phyloP scores from a whole-genome alignment of 2,329 filamentous ascomycete genomes.

The Elsinoe australis region DNA sequence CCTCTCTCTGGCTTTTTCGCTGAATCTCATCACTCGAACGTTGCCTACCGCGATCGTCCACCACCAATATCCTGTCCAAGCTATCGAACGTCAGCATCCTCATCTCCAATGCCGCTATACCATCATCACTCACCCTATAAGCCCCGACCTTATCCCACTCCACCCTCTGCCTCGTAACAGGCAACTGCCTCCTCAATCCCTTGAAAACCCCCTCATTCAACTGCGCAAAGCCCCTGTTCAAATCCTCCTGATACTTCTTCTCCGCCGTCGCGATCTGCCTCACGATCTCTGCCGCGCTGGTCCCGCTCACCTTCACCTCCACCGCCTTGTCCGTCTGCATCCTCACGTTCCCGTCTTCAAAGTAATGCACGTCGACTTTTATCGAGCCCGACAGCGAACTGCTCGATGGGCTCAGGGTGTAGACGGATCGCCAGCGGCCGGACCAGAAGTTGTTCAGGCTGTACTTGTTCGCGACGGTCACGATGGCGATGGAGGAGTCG shows the following conservation, averaged over 20 bases:
- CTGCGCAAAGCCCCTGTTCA: constrained; percentile 81
- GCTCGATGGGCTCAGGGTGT: constrained; percentile 66
- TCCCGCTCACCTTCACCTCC: constrained; percentile 48
- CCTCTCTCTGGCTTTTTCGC: neutral
- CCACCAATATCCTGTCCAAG: constrained; percentile 47
- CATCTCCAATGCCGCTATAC: neutral
- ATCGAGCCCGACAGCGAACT: constrained; percentile 66
- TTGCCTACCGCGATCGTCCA: constrained; percentile 34
- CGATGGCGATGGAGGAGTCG: constrained; percentile 67
- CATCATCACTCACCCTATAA: constrained; percentile 59
- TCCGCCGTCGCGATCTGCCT: constrained; percentile 72
- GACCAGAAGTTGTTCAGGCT: constrained; percentile 97
- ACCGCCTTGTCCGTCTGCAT: constrained; percentile 80
- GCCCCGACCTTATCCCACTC: constrained; percentile 98
- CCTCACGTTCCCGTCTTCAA: constrained; percentile 96
- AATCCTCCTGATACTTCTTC: constrained; percentile 90
- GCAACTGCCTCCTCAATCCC: constrained; percentile 80
- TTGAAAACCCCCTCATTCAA: constrained; percentile 96
- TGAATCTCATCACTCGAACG: neutral
- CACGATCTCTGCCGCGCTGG: constrained; percentile 60
- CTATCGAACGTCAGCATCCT: constrained; percentile 23
- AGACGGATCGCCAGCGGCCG: constrained; percentile 87
- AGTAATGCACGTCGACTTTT: constrained; percentile 97
- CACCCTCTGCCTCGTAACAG: constrained; percentile 95
- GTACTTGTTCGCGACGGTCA: constrained; percentile 93